A percentile compares a stretch with the other conserved stretches of the same genome.
Evolutionary conservation across 164 flowering plant genomes (phyloP).

Genomic region (Taxillus chinensis): DNA sequence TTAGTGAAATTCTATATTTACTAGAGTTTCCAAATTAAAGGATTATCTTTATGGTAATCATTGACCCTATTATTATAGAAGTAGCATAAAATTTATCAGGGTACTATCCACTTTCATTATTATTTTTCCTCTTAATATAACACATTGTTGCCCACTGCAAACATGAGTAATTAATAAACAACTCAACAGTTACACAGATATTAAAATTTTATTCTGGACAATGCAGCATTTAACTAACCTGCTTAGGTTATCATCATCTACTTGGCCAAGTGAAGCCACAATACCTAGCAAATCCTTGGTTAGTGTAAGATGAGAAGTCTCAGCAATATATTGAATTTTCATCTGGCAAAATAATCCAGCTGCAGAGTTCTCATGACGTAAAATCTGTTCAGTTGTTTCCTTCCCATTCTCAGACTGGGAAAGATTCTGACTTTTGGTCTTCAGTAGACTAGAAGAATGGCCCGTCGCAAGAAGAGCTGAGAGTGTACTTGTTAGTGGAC

Average conservation of each 20-base stretch:
- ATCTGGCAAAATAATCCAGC: constrained; percentile 57
- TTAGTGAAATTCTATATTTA: too few relatives aligned
- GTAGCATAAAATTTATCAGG: too few relatives aligned
- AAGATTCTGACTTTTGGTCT: constrained; percentile 16
- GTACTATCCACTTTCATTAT: too few relatives aligned
- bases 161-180: too few relatives aligned
- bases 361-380: constrained; percentile 59
- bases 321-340: constrained; percentile 30
- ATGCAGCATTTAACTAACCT: constrained; percentile 28
- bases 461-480: constrained; percentile 47
- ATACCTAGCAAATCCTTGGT: constrained; percentile 64
- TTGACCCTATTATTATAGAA: too few relatives aligned
- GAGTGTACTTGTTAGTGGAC: constrained; percentile 10
- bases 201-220: too few relatives aligned
- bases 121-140: too few relatives aligned
- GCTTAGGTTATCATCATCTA: constrained; percentile 71
- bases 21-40: too few relatives aligned
- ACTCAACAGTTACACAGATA: too few relatives aligned
- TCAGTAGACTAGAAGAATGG: constrained; percentile 28
- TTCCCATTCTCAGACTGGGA: constrained; percentile 23
- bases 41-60: too few relatives aligned
- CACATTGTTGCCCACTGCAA: too few relatives aligned
- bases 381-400: constrained; percentile 36
- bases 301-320: constrained; percentile 28
- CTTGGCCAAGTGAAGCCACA: constrained; percentile 73